phyloP scores from a whole-genome alignment of 2,329 filamentous ascomycete species.

The Pseudovirgaria hyperparasitica region DNA sequence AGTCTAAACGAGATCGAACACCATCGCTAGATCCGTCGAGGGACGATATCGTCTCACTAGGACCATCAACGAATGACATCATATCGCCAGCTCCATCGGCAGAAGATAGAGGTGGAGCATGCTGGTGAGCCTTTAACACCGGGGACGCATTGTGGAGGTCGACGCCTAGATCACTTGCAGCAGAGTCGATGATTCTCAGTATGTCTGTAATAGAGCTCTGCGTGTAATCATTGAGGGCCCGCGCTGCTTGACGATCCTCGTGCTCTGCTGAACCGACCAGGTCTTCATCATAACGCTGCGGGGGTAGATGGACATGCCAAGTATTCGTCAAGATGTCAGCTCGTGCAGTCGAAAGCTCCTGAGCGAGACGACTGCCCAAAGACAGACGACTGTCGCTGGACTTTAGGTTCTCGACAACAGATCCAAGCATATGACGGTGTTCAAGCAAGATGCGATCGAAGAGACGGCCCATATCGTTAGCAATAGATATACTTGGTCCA shows the following conservation, averaged over 20 bases:
- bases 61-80: too few species aligned
- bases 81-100: too few species aligned
- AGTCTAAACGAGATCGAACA: too few species aligned
- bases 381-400: constrained; percentile 10
- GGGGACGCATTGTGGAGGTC: too few species aligned
- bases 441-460: constrained; percentile 30
- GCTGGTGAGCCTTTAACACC: too few species aligned
- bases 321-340: constrained; percentile 1
- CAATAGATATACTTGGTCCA: constrained; percentile 15
- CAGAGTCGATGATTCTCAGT: constrained; percentile 22
- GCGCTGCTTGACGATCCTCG: constrained; percentile 10
- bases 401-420: constrained; percentile 26
- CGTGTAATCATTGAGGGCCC: constrained; percentile 15
- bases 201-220: constrained; percentile 21
- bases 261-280: constrained; percentile 2
- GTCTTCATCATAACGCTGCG: constrained; percentile 1
- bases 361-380: constrained; percentile 10
- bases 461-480: constrained; percentile 22
- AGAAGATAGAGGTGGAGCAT: too few species aligned
- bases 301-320: constrained; percentile 1
- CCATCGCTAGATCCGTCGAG: too few species aligned
- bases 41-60: too few species aligned
- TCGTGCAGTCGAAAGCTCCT: constrained; percentile 11
- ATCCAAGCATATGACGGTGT: constrained; percentile 23
- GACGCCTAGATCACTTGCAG: constrained; percentile 21